These are phyloP conservation scores for Aspergillus olivimuriae DNA, from an alignment of 495 filamentous ascomycete species.

Conservation along the genomic window DNA sequence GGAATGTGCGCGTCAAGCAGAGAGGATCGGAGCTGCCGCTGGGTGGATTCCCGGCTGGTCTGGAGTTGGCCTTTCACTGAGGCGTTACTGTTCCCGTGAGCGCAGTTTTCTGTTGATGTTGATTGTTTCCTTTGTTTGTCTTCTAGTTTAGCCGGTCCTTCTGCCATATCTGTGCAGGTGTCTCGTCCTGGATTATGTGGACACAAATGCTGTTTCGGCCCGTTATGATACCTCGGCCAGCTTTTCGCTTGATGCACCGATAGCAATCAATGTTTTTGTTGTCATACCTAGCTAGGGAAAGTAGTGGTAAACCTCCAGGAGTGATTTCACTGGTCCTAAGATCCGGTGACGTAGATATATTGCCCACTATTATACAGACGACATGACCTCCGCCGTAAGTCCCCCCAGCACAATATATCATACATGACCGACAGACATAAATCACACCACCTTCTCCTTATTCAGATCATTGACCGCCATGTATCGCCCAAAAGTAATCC, in stretches of 20 bases:
- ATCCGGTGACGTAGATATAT: too few species aligned
- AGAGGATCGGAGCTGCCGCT: too few species aligned
- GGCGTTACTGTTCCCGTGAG: background rate
- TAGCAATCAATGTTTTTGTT: background rate
- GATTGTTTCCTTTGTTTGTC: background rate
- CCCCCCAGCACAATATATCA: too few species aligned
- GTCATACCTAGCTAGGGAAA: too few species aligned
- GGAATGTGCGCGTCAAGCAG: too few species aligned
- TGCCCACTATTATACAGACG: background rate
- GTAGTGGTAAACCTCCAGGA: too few species aligned
- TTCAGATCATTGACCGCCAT: constrained; percentile 92
- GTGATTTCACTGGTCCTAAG: too few species aligned
- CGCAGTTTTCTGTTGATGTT: background rate
- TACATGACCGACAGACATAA: background rate
- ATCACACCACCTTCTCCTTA: constrained; percentile 46
- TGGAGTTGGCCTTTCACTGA: too few species aligned
- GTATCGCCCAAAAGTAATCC: constrained; percentile 85
- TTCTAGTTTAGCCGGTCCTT: background rate
- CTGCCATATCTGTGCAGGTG: background rate
- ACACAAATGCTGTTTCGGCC: background rate
- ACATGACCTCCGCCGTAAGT: background rate
- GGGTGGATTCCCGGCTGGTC: too few species aligned
- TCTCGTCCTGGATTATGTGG: background rate
- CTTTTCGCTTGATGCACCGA: background rate
- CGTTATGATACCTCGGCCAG: background rate